phyloP scores from a whole-genome alignment of 257 asterid species.

The Cynanchum wilfordii region DNA sequence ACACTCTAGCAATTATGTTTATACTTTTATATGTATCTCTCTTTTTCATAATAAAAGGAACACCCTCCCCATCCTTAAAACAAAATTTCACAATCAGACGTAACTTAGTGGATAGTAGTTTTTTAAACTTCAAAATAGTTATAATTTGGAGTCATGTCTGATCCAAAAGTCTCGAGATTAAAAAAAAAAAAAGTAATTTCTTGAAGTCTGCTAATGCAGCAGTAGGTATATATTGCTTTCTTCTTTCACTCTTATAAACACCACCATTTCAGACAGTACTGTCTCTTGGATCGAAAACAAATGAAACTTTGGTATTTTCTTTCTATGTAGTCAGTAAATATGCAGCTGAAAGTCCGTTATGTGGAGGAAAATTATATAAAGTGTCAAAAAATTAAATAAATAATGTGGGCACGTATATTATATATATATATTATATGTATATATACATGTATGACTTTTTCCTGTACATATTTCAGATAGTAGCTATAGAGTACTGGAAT shows the following conservation, averaged over 20 bases:
- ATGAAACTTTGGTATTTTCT: not conserved
- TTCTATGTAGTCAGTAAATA: not conserved
- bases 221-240: not conserved
- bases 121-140: no score
- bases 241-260: not conserved
- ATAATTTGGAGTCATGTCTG: no score
- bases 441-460: not conserved
- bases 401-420: not conserved
- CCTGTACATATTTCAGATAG: not conserved
- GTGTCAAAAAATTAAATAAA: not conserved
- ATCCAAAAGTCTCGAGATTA: no score
- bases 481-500: not conserved
- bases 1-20: no score
- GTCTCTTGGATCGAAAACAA: not conserved
- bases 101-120: no score
- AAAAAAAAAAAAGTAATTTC: not conserved
- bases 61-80: no score
- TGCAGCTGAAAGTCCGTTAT: not conserved
- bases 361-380: not conserved
- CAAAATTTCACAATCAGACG: no score
- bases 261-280: no score
- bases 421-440: not conserved
- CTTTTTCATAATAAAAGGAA: no score
- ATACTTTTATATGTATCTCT: no score
- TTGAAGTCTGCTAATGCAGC: not conserved